phyloP scores from a whole-genome alignment of 371 early-diverging fungal species.

The Mucor piriformis region DNA sequence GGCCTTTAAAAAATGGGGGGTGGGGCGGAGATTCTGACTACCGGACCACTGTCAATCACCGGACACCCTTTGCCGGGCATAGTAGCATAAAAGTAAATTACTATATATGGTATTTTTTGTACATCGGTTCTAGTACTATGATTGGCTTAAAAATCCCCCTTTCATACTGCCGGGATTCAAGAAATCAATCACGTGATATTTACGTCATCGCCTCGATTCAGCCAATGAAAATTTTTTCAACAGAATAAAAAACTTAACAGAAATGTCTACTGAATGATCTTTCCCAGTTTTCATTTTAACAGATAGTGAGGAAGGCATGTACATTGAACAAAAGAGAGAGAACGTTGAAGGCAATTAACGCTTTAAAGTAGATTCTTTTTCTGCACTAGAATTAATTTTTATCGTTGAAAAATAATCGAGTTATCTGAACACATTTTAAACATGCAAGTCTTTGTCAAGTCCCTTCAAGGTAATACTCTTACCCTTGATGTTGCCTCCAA shows the following conservation, averaged over 20 bases:
- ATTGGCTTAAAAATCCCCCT: background rate
- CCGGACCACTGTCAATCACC: too few relatives aligned
- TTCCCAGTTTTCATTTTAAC: slow-evolving; percentile 26
- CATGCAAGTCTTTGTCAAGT: slow-evolving; percentile 92
- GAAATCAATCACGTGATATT: slow-evolving; percentile 1
- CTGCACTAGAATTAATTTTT: slow-evolving; percentile 20
- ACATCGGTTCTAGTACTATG: too few relatives aligned
- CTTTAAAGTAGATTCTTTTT: slow-evolving; percentile 33
- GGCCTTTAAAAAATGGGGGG: too few relatives aligned
- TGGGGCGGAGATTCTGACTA: too few relatives aligned
- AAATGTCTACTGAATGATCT: too few relatives aligned
- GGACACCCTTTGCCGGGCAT: too few relatives aligned
- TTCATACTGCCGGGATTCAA: background rate
- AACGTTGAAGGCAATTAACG: background rate
- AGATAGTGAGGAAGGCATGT: slow-evolving; percentile 44
- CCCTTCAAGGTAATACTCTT: slow-evolving; percentile 84
- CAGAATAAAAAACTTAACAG: too few relatives aligned
- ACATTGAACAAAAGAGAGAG: background rate
- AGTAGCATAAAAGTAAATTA: too few relatives aligned
- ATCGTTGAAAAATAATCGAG: slow-evolving; percentile 41
- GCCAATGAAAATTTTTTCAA: slow-evolving; percentile 12
- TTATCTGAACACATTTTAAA: slow-evolving; percentile 35
- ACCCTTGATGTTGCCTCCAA: slow-evolving; percentile 77
- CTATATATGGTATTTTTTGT: too few relatives aligned
- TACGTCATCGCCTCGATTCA: background rate